Evolutionary conservation across 352 stramenopile species (phyloP), one percentile per base, ranked within the genome.

Genomic region (Pythium sukuiense): DNA sequence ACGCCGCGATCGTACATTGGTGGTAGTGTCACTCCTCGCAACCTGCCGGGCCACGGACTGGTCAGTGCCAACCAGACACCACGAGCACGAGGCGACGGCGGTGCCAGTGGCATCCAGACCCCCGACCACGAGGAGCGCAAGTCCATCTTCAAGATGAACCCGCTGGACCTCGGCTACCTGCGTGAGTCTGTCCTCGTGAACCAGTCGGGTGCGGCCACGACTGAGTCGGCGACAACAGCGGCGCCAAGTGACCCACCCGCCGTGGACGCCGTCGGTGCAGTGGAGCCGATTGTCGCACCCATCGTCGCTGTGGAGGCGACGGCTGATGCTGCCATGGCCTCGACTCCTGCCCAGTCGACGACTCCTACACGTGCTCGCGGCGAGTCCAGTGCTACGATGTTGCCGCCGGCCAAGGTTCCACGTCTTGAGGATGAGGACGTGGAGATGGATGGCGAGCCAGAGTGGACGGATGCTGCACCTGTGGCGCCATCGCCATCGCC

Each of bases 1-100:
- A 90, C 83, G 14, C 83, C 83, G 55, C 80, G 83, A 39, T 90
- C 83, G 46, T 90, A 90, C 71, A 88, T 92, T 35, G 83, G 80
- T 32, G 87, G 87, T 68, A 87, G 85, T 45, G 67, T 90, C 29
- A 92, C 83, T 13, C 81, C 81, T 1, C 73, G 72, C 27, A 53
- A 33, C 29, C n/a, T 53, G 14, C 41, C 27, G 6, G 62, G 32
- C n/a, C 61, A 59, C 50, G 62, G 62, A 9, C 14, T 35, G 8
- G 41, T 9, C n/a, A 52, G 45, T 29, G 45, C 45, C 18, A 52
- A 30, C 20, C 45, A 52, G 18, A 52, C 45, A 26, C 45, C 45
- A 11, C 45, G 45, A 18, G n/a, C 57, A 20, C 24, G 37, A 26
- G 37, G 37, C 14, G 55, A 46, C n/a, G 12, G 26, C 24, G 30